Evolutionary conservation across 495 filamentous ascomycete genomes (phyloP).

Genomic region (Aspergillus leporis): DNA sequence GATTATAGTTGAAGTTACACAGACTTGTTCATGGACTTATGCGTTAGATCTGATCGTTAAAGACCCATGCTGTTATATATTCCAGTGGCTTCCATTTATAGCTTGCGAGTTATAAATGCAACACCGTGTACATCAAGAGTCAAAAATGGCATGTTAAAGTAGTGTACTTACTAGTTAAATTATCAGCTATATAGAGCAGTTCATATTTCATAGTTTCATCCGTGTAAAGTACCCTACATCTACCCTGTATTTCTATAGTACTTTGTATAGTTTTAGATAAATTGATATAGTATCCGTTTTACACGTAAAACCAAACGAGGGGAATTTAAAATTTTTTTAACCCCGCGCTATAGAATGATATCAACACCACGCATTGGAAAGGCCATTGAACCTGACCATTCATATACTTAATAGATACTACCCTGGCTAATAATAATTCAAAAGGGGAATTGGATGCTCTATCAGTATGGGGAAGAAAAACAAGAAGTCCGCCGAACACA

Average conservation of each 20-base stretch:
- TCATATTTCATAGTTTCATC: no score
- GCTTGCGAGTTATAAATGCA: no score
- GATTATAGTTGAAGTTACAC: no score
- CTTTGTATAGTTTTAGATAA: neutral
- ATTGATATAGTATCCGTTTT: conserved; percentile 1
- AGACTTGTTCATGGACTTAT: no score
- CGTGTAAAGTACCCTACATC: no score
- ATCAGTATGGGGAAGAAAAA: conserved; percentile 51
- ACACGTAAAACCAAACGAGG: conserved; percentile 3
- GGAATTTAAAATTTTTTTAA: conserved; percentile 9
- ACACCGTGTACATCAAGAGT: no score
- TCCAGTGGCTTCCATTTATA: no score
- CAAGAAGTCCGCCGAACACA: conserved; percentile 57
- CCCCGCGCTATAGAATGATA: conserved; percentile 8
- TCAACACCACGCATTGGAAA: conserved; percentile 1
- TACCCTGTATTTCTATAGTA: neutral
- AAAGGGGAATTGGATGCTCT: neutral
- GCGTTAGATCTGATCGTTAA: no score
- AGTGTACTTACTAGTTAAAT: no score
- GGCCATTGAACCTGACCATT: neutral
- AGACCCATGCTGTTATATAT: no score
- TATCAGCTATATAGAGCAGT: no score
- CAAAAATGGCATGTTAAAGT: no score
- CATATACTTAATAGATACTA: neutral
- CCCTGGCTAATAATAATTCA: neutral